These are phyloP conservation scores for Funneliformis mosseae DNA, from an alignment of 192 early-diverging fungal genomes.

Conservation along the genomic window DNA sequence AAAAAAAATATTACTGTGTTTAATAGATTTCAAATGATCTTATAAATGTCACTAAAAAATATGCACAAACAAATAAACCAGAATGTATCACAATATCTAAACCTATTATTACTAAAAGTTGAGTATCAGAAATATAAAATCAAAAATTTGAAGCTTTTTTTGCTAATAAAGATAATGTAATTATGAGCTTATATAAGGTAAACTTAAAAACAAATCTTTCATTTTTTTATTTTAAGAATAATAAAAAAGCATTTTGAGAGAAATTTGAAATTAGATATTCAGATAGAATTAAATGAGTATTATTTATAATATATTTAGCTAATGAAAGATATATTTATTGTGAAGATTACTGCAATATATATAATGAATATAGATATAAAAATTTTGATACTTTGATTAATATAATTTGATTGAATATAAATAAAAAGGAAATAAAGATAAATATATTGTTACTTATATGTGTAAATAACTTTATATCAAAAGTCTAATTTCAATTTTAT, in stretches of 20 bases:
- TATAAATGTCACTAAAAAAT: background rate
- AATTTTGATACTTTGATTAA: background rate
- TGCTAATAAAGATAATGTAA: background rate
- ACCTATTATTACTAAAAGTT: background rate
- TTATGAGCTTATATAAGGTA: background rate
- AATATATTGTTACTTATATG: no score
- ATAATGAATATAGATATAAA: background rate
- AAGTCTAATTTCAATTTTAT: no score
- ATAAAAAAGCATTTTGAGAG: background rate
- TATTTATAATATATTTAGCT: background rate
- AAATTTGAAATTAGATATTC: background rate
- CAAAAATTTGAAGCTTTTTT: constrained; percentile 2
- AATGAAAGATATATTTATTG: background rate
- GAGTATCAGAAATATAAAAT: background rate
- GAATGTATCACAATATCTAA: background rate
- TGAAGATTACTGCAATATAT: background rate
- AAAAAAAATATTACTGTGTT: background rate
- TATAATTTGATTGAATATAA: no score
- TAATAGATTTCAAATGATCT: constrained; percentile 7
- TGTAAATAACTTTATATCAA: no score
- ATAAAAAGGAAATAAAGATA: no score
- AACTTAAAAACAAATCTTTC: background rate
- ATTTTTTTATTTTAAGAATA: background rate
- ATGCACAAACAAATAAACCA: background rate
- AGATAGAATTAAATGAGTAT: background rate